Conservation (phyloP, 2,329 filamentous ascomycete genomes). For the Stagonosporopsis tanaceti region DNA sequence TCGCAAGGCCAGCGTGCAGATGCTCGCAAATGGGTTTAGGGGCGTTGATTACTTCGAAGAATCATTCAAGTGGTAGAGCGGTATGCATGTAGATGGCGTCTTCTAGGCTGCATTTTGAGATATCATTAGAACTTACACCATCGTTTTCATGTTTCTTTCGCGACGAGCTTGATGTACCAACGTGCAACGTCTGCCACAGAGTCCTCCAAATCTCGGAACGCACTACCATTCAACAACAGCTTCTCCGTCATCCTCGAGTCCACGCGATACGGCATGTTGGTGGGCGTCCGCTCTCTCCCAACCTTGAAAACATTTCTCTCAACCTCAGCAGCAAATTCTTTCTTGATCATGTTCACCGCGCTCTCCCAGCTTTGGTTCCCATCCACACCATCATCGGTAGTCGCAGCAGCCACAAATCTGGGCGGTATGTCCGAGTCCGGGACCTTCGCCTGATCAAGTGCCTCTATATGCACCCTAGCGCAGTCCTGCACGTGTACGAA, state of each 20-base stretch:
- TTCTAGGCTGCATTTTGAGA: background rate
- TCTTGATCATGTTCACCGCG: slow-evolving; percentile 32
- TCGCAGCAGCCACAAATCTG: slow-evolving; percentile 41
- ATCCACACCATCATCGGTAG: slow-evolving; percentile 28
- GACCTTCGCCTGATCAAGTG: slow-evolving; percentile 32
- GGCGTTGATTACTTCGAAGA: slow-evolving; percentile 58
- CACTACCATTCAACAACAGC: slow-evolving; percentile 29
- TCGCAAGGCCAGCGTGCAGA: slow-evolving; percentile 50
- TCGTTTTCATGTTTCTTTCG: background rate
- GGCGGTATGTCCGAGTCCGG: slow-evolving; percentile 29
- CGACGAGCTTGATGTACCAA: slow-evolving; percentile 36
- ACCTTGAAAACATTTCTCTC: slow-evolving; percentile 30
- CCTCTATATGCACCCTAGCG: slow-evolving; percentile 42
- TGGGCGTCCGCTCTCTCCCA: slow-evolving; percentile 34
- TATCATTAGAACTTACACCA: background rate
- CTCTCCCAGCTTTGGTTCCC: slow-evolving; percentile 34
- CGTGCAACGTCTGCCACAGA: slow-evolving; percentile 38
- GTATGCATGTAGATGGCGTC: slow-evolving; percentile 5
- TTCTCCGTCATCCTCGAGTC: slow-evolving; percentile 38
- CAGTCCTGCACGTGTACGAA: slow-evolving; percentile 47
- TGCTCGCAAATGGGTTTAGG: slow-evolving; percentile 35
- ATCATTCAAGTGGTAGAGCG: slow-evolving; percentile 54
- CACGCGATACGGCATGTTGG: slow-evolving; percentile 46
- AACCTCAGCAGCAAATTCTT: slow-evolving; percentile 27
- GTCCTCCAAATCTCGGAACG: slow-evolving; percentile 32